Percentiles rank a stretch among this genome's conserved stretches.
phyloP scores from a whole-genome alignment of 345 rosid genomes.

The Conringia planisiliqua region DNA sequence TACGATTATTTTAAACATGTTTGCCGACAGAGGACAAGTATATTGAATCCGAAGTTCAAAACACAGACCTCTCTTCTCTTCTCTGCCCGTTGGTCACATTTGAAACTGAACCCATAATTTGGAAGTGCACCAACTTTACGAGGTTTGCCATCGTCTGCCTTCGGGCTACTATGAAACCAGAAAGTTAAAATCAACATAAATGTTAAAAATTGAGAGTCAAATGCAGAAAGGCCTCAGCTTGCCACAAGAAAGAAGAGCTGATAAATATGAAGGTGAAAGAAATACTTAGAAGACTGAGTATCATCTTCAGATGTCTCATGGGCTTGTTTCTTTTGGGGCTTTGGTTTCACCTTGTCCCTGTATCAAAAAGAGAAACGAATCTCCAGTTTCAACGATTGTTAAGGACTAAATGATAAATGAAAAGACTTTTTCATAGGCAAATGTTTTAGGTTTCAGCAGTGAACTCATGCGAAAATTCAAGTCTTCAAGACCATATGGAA shows the following conservation, averaged over 20 bases:
- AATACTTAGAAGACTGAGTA: constrained; percentile 64
- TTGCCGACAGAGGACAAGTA: not conserved
- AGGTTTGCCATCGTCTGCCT: constrained; percentile 61
- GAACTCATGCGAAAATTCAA: not conserved
- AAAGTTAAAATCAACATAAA: constrained; percentile 31
- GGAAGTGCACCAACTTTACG: constrained; percentile 74
- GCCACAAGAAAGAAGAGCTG: constrained; percentile 8
- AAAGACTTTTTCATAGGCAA: not conserved
- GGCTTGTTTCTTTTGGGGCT: constrained; percentile 54
- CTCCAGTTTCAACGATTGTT: constrained; percentile 3
- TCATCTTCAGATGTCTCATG: constrained; percentile 58
- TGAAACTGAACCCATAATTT: constrained; percentile 94
- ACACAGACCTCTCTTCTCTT: constrained; percentile 88
- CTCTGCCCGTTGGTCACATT: constrained; percentile 96
- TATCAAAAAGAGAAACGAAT: constrained; percentile 11
- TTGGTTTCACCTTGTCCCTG: constrained; percentile 66
- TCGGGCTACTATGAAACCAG: constrained; percentile 53
- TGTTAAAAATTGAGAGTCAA: not conserved
- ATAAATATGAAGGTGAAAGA: constrained; percentile 34
- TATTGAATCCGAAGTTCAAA: not conserved
- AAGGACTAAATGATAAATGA: not conserved
- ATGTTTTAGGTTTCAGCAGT: not conserved
- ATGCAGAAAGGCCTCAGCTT: constrained; percentile 9
- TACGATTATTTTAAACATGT: not conserved
- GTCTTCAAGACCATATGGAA: not conserved